A percentile compares a stretch with the other conserved stretches of the same genome.
Conservation (phyloP, 2,329 filamentous ascomycete genomes). For the Aspergillus felis region DNA sequence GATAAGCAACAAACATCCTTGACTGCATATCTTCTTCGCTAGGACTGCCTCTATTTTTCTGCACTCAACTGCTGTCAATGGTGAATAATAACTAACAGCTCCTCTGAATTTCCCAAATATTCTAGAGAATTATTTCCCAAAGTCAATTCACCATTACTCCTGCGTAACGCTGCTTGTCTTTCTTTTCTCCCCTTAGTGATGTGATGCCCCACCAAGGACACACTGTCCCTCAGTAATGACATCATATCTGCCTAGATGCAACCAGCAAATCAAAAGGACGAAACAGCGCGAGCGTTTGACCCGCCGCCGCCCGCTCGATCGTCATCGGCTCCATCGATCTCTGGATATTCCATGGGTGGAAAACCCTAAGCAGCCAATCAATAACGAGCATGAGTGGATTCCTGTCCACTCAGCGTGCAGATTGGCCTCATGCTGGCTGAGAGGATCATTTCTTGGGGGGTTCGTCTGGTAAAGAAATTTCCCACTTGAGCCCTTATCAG, state of each 20-base stretch:
- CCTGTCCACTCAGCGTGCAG: constrained; percentile 23
- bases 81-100: no score
- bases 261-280: constrained; percentile 2
- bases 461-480: not conserved
- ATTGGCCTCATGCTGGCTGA: constrained; percentile 19
- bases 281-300: constrained; percentile 29
- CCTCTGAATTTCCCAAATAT: not conserved
- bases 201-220: not conserved
- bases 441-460: constrained; percentile 7
- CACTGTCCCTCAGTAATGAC: constrained; percentile 19
- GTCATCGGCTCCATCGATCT: constrained; percentile 33
- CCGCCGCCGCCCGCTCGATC: constrained; percentile 22
- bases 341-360: constrained; percentile 23
- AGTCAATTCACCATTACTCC: not conserved
- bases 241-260: constrained; percentile 17
- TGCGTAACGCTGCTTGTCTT: not conserved
- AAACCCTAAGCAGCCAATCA: constrained; percentile 20
- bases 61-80: not conserved
- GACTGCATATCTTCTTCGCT: not conserved
- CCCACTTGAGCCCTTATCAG: not conserved
- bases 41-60: not conserved
- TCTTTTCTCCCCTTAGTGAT: not conserved
- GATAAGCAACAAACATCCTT: not conserved
- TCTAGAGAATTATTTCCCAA: not conserved
- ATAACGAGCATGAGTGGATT: constrained; percentile 1